Base-by-base conservation (phyloP, 2,329 filamentous ascomycete species). In the Ilyonectria robusta region DNA sequence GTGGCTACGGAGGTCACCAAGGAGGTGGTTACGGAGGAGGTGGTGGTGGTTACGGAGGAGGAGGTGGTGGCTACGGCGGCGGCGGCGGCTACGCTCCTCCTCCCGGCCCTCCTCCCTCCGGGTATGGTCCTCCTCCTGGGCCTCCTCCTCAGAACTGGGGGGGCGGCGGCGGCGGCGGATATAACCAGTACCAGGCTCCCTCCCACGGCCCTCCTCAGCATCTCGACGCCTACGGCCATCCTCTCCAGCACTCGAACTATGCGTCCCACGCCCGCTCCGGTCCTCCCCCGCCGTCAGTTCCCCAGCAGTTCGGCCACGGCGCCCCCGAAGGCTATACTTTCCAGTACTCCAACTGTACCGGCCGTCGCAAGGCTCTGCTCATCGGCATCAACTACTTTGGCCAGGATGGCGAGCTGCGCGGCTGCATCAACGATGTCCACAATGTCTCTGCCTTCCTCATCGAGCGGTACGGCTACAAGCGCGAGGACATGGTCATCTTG, bases 311-410 rank as follows among this genome's bases (percentile, higher is more conserved):
- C 72, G 90, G 91, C 56, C 86, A 91, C 70, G 92, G 92, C 66
- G 92, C 92, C 1, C 92, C 92, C 2, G 80, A 85, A 21, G 87
- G 86, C 68, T 94, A 94, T 78, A 90, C 87, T 7, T 94, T 93
- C 83, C 90, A 93, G 81, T 94, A 93, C 83, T 93, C 90, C 63
- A 89, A 91, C 77, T 94, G 92, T 79, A 91, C 89, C 7, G 92
- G 92, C 59, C 87, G 87, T 70, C 86, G 92, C 75, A 94, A 93
- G 83, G 92, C 92, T 8, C 82, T 94, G 62, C 82, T 94, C 62
- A 93, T 94, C 69, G 92, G 92, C 59, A 93, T 94, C 85, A 94
- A 94, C 84, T 94, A 94, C 83, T 92, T 94, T 74, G 89, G 90
- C 59, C 90, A 93, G 77, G 81, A 89, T 23, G 92, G 89, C 55